Percentiles rank a stretch among this genome's conserved stretches.
Conservation (phyloP, 116 monocot genomes). For the Papilionanthe hybrid region DNA sequence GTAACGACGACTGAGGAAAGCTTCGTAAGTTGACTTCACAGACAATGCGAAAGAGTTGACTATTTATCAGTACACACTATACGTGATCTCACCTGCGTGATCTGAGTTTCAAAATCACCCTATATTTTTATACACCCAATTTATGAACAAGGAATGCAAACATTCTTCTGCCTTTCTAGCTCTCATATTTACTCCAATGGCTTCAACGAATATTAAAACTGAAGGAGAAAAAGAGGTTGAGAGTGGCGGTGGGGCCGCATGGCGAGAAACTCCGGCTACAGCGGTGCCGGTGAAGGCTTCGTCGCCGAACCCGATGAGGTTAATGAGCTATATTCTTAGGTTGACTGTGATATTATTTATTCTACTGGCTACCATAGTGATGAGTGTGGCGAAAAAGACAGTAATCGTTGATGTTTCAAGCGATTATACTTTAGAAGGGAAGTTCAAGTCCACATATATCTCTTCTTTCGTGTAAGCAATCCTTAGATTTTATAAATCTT, state of each 20-base stretch:
- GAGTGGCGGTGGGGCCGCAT: not conserved
- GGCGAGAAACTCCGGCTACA: not conserved
- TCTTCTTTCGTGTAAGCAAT: conserved; percentile 24
- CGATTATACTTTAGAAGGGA: not conserved
- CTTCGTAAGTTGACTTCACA: not conserved
- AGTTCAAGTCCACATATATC: conserved; percentile 13
- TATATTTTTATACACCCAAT: too few species aligned
- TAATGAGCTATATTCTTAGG: conserved; percentile 23
- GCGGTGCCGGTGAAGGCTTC: not conserved
- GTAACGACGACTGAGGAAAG: not conserved
- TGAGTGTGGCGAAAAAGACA: conserved; percentile 30
- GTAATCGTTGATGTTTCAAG: not conserved
- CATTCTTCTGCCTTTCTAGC: too few species aligned
- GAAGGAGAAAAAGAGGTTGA: not conserved
- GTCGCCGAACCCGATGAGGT: not conserved
- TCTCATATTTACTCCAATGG: not conserved
- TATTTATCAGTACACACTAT: not conserved
- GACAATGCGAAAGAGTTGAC: not conserved
- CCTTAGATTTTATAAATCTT: not conserved
- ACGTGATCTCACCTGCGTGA: not conserved
- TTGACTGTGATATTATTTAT: conserved; percentile 6
- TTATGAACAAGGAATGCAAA: too few species aligned
- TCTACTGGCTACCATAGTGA: conserved; percentile 30
- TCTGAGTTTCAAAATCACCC: too few species aligned
- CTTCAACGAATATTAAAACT: not conserved